Evolutionary conservation across 495 filamentous ascomycete genomes (phyloP), one percentile per base, ranked within the genome.

Genomic region (Letharia lupina): DNA sequence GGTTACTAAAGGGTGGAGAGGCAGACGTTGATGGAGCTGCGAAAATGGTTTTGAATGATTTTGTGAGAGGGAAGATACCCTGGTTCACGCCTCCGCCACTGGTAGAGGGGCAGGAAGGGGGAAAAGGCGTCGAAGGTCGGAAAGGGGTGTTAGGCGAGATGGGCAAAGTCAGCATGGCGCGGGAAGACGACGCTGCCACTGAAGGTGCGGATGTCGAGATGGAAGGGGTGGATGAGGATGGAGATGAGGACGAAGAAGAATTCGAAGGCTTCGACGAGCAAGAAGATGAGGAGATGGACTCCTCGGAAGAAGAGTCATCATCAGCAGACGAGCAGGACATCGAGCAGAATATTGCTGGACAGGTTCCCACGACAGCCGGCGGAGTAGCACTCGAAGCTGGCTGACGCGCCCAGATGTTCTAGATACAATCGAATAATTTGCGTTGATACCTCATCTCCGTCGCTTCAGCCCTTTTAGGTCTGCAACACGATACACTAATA

Each of bases 21-120:
- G 87, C 91, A 18, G 94, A 98, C 75, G 75, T 96, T 64, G 92
- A 96, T 72, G 91, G 91, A 69, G 91, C 96, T 50, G 93, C 93
- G 20, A 96, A 96, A 76, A 95, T 94, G 85, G 90, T 96, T 0
- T 78, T 96, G 70, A 96, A 96, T 73, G 94, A 98, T 70, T 98
- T 98, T 70, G 84, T 98, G 67, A 78, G 94, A 60, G 94, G 94
- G 42, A 97, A 96, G 76, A 86, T 96, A 28, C 94, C 94, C 10
- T 98, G 94, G 94, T 98, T 90, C 73, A 93, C 90, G 7, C 86
- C 89, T 20, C 87, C 91, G 11, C 94, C 94, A 20, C 73, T 83
- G 11, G 73, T 76, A 39, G 83, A 84, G 69, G 86, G 72, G 58
- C 75, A 76, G 12, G 82, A 78, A 33, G 80, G 78, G 31, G 78